Percentiles rank a stretch among this genome's conserved stretches.
phyloP scores from a whole-genome alignment of 202 grass and related monocot genomes.

The Digitaria exilis region DNA sequence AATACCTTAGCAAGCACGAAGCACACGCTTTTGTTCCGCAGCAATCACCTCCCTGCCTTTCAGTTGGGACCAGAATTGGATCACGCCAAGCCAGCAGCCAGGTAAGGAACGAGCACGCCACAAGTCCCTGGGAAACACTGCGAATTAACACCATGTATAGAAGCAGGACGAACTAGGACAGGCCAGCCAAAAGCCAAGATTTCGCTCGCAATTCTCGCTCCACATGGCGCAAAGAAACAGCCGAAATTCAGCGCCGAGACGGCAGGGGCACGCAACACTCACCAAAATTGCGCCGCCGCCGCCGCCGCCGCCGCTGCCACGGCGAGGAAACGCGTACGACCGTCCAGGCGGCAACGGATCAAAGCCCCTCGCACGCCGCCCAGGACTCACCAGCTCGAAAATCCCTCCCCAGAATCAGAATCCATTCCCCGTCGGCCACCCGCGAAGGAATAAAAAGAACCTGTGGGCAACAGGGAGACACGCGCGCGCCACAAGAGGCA shows the following conservation, averaged over 20 bases:
- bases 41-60: not conserved
- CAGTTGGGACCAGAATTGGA: not conserved
- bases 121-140: not conserved
- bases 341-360: not conserved
- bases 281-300: not conserved
- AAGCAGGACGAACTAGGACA: not conserved
- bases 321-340: not conserved
- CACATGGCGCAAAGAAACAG: not conserved
- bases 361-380: not conserved
- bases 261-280: not conserved
- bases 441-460: not conserved
- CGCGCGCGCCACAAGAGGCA: slow-evolving; percentile 19
- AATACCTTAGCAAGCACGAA: slow-evolving; percentile 4
- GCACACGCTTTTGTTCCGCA: not conserved
- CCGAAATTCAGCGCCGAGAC: not conserved
- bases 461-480: slow-evolving; percentile 24
- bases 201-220: not conserved
- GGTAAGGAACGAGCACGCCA: not conserved
- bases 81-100: not conserved
- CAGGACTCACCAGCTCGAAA: not conserved
- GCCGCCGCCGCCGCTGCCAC: not conserved
- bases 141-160: not conserved
- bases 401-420: not conserved
- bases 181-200: not conserved
- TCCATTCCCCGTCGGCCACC: not conserved